A percentile compares a stretch with the other conserved stretches of the same genome.
Conservation (phyloP, 805 yeast species). For the Isabelozyma rhagii region DNA sequence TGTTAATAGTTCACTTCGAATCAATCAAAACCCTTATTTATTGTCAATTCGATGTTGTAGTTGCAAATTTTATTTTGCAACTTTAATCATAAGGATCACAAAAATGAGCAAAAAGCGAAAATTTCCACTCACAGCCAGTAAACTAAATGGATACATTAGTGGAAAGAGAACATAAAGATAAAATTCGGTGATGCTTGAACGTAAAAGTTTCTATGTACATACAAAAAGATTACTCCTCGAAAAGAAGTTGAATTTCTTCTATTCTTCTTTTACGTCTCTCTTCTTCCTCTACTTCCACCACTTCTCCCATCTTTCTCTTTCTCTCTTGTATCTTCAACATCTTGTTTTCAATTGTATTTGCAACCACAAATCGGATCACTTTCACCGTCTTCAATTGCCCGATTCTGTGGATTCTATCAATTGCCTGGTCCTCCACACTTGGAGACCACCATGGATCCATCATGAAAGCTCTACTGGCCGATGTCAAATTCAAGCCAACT, state of each 20-base stretch:
- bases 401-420: constrained; percentile 85
- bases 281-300: constrained; percentile 71
- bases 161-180: too few species aligned
- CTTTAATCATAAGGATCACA: neutral
- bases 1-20: neutral
- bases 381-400: constrained; percentile 76
- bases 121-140: neutral
- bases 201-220: neutral
- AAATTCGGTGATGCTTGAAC: too few species aligned
- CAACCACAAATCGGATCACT: constrained; percentile 77
- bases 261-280: constrained; percentile 66
- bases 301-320: constrained; percentile 78
- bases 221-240: constrained; percentile 37
- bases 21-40: neutral
- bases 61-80: neutral
- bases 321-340: constrained; percentile 86
- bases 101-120: neutral
- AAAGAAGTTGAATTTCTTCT: constrained; percentile 68
- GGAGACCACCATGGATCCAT: constrained; percentile 99
- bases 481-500: constrained; percentile 83
- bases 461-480: constrained; percentile 80
- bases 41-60: neutral
- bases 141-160: too few species aligned
- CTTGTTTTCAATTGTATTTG: constrained; percentile 79
- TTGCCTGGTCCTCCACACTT: constrained; percentile 86